These are phyloP conservation scores for Sherardia arvensis DNA, from an alignment of 257 asterid genomes.

Conservation along the genomic window DNA sequence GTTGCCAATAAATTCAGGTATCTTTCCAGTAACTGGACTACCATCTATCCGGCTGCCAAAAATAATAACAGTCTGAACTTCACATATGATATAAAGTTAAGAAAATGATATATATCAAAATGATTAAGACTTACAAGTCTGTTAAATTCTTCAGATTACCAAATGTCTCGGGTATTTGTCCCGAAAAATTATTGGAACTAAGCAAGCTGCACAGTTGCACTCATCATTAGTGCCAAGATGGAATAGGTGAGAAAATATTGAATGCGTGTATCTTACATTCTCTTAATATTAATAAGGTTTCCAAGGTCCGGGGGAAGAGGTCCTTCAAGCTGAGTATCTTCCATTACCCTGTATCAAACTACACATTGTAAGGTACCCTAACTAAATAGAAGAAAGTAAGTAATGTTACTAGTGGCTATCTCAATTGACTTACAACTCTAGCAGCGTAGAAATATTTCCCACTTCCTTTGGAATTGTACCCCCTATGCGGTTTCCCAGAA, in stretches of 20 bases:
- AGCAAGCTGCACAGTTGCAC: conserved; percentile 49
- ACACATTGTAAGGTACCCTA: background rate
- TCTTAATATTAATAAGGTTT: conserved; percentile 43
- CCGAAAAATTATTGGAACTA: conserved; percentile 65
- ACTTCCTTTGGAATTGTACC: conserved; percentile 70
- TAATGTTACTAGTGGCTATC: background rate
- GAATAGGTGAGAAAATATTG: background rate
- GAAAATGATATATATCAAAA: background rate
- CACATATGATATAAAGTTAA: background rate
- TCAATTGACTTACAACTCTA: conserved; percentile 50
- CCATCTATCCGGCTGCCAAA: conserved; percentile 91
- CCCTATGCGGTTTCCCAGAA: conserved; percentile 66
- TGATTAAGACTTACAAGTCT: conserved; percentile 59
- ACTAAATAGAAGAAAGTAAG: background rate
- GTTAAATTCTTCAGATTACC: conserved; percentile 57
- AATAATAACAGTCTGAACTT: background rate
- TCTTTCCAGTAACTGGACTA: conserved; percentile 49
- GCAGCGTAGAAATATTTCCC: conserved; percentile 56
- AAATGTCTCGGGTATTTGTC: conserved; percentile 56
- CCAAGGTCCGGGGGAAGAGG: conserved; percentile 62
- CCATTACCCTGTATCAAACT: conserved; percentile 46
- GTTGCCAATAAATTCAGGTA: conserved; percentile 68
- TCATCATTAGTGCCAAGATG: background rate
- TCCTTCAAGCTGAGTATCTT: conserved; percentile 75
- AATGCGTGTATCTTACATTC: conserved; percentile 45